Evolutionary conservation across 345 rosid genomes (phyloP), one percentile per base, ranked within the genome.

Genomic region (Arabis hirsuta): DNA sequence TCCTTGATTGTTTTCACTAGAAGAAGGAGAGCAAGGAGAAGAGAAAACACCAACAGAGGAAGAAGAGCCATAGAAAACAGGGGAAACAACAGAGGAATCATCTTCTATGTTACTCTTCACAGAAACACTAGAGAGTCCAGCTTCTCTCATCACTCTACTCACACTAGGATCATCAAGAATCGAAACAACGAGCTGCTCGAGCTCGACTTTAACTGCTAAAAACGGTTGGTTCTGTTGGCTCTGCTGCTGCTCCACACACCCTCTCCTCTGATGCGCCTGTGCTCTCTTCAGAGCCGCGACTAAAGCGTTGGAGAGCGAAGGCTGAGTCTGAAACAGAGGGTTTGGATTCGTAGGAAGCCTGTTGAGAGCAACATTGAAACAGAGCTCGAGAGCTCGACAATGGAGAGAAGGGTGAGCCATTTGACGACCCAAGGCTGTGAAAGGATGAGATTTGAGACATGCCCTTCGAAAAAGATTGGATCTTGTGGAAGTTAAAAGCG

Each of bases 121-220:
- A 2, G 85, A 77, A 62, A 84, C 84, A 65, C 93, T 88, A 39
- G 96, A 88, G 79, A 90, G 77, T 3, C 96, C 96, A 71, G 96
- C 96, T 79, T 90, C 96, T 75, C 96, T 88, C 93, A 90, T 88
- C 65, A 88, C 96, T 81, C 96, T 80, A 63, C 96, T 87, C 26
- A 90, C 92, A 56, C 93, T 86, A 44, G 96, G 96, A 67, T 90
- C 96, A 62, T 90, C 96, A 7, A 90, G 83, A 34, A 90, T 86
- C 24, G 96, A 90, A 11, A 90, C 76, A 24, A 88, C 79, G 1
- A 90, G 86, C 73, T 90, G 96, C 66, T 86, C 91, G 0, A 87
- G 52, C 79, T 86, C 93, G 3, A 89, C 84, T 71, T 89, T 87
- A 8, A 86, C 82, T 2, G 90, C 80, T 42, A 89, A 54, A 26